Evolutionary conservation across 1,284 basidiomycete species (phyloP), one percentile per base, ranked within the genome.

Genomic region (Rhodofomes roseus): DNA sequence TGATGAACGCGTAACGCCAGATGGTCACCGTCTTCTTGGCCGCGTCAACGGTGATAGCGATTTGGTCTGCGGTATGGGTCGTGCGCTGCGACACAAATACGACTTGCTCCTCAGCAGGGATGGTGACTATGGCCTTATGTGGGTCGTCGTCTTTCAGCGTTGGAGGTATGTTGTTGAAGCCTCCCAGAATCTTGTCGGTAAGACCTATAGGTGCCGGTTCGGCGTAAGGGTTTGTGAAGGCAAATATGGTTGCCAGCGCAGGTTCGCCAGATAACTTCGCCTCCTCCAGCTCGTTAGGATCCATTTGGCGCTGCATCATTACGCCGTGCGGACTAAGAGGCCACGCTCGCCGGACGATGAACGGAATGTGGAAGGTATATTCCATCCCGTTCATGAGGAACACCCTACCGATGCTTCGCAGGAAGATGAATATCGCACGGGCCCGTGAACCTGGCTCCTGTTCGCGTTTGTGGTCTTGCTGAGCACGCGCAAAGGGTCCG

Each of bases 361-460:
- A 95, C 0, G 94, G 94, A 0, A 96, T 74, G n/a, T 89, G 83
- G 64, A 94, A 86, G 0, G 86, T 88, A 67, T 89, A 87, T 66
- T 92, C 87, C 39, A 84, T 73, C 1, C 94, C 94, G 56, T 89
- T 87, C 56, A 83, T 77, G 56, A 90, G 79, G 68, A 87, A 92
- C 48, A 95, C 83, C 67, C 86, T 87, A 44, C 86, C 89, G 31
- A 88, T 81, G 65, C 83, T 87, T 41, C 89, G 81, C 22, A 95
- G 76, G 68, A 96, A 92, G 43, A 96, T 79, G 68, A 92, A 93
- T 1, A 93, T 79, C 1, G 84, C 89, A 78, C 84, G 70, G 52
- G 74, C 73, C 6, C 77, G 75, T 1, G 78, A 71, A 11, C 63
- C 66, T 9, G 67, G 65, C 22, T 70, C 70, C 20, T 69, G 62